A percentile compares a stretch with the other conserved stretches of the same genome.
Conservation (phyloP, 495 filamentous ascomycete species). For the Chaetomium tenue region DNA sequence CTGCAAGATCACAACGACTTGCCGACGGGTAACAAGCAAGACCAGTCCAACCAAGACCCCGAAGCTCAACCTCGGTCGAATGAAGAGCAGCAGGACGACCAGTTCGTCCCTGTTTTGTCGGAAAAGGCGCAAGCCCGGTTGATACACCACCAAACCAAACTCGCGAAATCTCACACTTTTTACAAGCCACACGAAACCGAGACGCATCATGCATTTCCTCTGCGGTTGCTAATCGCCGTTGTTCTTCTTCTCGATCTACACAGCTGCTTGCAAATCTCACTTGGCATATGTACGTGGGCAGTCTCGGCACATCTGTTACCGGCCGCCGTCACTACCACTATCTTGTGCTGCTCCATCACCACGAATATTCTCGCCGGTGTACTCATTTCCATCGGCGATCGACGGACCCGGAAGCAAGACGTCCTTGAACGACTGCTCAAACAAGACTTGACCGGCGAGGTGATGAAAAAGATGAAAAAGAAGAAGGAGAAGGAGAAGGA, state of each 20-base stretch:
- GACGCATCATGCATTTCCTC: conserved; percentile 75
- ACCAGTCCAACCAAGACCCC: conserved; percentile 1
- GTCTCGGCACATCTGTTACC: conserved; percentile 63
- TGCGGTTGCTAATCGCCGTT: conserved; percentile 65
- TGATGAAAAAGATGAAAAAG: conserved; percentile 69
- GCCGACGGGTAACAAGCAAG: conserved; percentile 35
- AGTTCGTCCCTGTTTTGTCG: conserved; percentile 55
- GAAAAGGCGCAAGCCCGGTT: conserved; percentile 61
- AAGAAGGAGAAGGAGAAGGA: conserved; percentile 47
- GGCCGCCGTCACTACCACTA: conserved; percentile 70
- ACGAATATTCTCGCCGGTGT: conserved; percentile 71
- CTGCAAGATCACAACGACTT: conserved; percentile 72
- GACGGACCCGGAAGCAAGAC: conserved; percentile 74
- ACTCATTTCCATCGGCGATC: conserved; percentile 69
- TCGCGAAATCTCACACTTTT: conserved; percentile 74
- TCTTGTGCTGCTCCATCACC: conserved; percentile 71
- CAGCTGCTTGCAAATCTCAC: conserved; percentile 68
- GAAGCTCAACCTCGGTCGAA: conserved; percentile 27
- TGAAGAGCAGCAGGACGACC: conserved; percentile 47
- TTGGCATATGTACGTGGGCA: conserved; percentile 71
- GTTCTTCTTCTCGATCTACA: conserved; percentile 75
- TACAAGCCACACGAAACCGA: conserved; percentile 82
- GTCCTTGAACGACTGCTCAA: conserved; percentile 70
- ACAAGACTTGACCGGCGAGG: conserved; percentile 69
- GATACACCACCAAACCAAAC: conserved; percentile 69